A percentile compares a stretch with the other conserved stretches of the same genome.
Conservation (phyloP, 1,284 basidiomycete species). For the Sanghuangporus baumii region DNA sequence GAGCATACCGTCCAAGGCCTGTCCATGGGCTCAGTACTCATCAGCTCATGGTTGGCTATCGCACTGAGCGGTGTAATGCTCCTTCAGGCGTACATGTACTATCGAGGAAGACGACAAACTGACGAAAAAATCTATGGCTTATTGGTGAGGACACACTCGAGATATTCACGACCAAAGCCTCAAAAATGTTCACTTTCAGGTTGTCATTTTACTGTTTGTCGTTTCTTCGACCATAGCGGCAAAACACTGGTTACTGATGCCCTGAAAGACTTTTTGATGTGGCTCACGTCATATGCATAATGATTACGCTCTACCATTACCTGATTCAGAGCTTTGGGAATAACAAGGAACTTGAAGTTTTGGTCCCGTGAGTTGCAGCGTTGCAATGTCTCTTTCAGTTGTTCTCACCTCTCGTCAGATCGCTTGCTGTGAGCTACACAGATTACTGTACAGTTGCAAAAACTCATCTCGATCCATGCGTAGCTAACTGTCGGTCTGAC, state of each 20-base stretch:
- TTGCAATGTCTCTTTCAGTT: not conserved
- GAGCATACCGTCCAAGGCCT: not conserved
- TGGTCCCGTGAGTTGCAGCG: constrained; percentile 8
- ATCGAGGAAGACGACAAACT: constrained; percentile 4
- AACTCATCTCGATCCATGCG: not conserved
- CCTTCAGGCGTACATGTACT: constrained; percentile 16
- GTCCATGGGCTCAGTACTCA: constrained; percentile 11
- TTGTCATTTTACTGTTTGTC: not conserved
- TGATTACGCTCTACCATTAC: constrained; percentile 16
- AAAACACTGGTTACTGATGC: not conserved
- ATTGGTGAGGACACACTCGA: constrained; percentile 1
- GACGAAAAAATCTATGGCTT: constrained; percentile 2
- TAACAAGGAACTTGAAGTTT: constrained; percentile 3
- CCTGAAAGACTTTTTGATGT: constrained; percentile 6
- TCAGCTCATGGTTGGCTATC: constrained; percentile 15
- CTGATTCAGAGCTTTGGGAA: constrained; percentile 15
- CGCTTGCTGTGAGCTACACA: constrained; percentile 2
- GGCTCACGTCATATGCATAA: constrained; percentile 15
- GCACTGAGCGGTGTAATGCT: constrained; percentile 15
- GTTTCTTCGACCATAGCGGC: not conserved
- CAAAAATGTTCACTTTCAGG: not conserved
- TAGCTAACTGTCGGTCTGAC: constrained; percentile 15
- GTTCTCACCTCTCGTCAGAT: not conserved
- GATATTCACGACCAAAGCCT: not conserved
- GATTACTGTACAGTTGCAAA: not conserved